Evolutionary conservation across 768 basidiomycete species (phyloP).

Genomic region (Termitomyces sp.): DNA sequence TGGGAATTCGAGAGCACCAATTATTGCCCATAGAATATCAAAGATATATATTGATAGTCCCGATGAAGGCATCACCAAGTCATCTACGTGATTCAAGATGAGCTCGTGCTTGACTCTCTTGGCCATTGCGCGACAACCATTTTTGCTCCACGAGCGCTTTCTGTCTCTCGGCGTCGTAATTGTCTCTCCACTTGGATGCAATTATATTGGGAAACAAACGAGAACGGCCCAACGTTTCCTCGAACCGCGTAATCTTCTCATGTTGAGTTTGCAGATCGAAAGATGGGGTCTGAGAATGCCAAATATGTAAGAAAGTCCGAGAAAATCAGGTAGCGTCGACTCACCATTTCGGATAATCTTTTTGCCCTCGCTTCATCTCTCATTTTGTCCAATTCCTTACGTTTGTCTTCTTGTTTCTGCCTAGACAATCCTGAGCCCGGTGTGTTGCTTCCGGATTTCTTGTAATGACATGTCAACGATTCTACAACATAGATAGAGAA

Average conservation of each 20-base stretch:
- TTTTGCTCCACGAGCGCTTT: slow-evolving; percentile 27
- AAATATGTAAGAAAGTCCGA: background rate
- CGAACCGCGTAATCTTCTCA: slow-evolving; percentile 62
- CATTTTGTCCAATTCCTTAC: slow-evolving; percentile 65
- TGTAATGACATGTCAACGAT: background rate
- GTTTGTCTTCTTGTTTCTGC: slow-evolving; percentile 55
- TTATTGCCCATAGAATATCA: background rate
- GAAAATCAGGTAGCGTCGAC: slow-evolving; percentile 15
- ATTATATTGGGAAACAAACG: slow-evolving; percentile 52
- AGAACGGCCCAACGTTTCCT: slow-evolving; percentile 43
- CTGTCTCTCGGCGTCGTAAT: slow-evolving; percentile 32
- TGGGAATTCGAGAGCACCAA: too few relatives aligned
- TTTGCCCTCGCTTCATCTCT: slow-evolving; percentile 65
- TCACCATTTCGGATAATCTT: slow-evolving; percentile 51
- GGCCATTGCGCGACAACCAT: slow-evolving; percentile 24
- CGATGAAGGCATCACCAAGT: background rate
- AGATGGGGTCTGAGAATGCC: slow-evolving; percentile 33
- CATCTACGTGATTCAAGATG: background rate
- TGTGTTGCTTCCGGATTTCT: slow-evolving; percentile 39
- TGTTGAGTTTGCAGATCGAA: slow-evolving; percentile 58
- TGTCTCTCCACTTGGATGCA: slow-evolving; percentile 54
- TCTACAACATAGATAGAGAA: background rate
- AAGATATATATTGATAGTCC: background rate
- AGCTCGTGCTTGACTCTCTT: slow-evolving; percentile 34
- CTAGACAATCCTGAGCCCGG: slow-evolving; percentile 43